These are phyloP conservation scores for Venturia asperata DNA, from an alignment of 2,329 filamentous ascomycete genomes.

Conservation along the genomic window DNA sequence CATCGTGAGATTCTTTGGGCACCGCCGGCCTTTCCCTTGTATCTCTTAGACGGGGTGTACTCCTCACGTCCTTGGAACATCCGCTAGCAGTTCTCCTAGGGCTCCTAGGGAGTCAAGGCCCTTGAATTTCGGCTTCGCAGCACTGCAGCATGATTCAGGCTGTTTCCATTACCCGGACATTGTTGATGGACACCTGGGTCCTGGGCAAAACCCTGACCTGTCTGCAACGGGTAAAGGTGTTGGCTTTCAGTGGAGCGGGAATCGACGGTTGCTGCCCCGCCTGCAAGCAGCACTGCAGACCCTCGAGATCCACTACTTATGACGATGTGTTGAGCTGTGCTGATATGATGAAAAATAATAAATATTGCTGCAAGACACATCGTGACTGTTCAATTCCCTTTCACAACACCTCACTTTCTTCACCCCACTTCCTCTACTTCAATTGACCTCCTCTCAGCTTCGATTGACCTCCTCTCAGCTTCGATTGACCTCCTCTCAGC, in stretches of 20 bases:
- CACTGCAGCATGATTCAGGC: background rate
- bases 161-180: background rate
- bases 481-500: too few species aligned
- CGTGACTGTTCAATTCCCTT: background rate
- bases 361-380: background rate
- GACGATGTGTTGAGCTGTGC: constrained; percentile 8
- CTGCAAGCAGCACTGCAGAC: background rate
- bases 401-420: background rate
- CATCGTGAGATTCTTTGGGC: too few species aligned
- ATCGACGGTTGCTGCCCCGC: constrained; percentile 11
- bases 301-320: constrained; percentile 6
- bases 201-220: background rate
- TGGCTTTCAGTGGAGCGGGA: constrained; percentile 17
- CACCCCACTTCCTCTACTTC: constrained; percentile 1
- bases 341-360: background rate
- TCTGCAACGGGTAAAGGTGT: background rate
- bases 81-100: too few species aligned
- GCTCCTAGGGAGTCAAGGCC: too few species aligned
- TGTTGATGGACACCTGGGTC: background rate
- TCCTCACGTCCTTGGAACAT: too few species aligned
- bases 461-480: background rate
- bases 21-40: too few species aligned
- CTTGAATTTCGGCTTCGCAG: background rate
- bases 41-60: too few species aligned
- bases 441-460: background rate